phyloP scores from a whole-genome alignment of 2,329 filamentous ascomycete genomes.

The Cercospora berteroae region DNA sequence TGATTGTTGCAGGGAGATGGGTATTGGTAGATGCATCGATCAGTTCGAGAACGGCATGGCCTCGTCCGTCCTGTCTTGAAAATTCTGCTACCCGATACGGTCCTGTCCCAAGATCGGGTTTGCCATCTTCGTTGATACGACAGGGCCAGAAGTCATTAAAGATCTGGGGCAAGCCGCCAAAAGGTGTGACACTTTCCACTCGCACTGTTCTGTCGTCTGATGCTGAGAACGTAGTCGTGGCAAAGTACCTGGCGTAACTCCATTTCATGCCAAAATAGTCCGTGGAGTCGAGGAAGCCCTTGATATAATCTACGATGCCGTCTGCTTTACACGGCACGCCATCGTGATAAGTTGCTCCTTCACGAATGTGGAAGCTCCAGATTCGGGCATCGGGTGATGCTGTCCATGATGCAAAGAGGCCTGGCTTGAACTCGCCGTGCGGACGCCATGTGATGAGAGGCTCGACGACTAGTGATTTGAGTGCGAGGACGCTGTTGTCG shows the following conservation, averaged over 20 bases:
- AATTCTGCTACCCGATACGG: slow-evolving; percentile 12
- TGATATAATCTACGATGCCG: slow-evolving; percentile 7
- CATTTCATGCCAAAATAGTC: slow-evolving; percentile 20
- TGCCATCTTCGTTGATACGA: slow-evolving; percentile 7
- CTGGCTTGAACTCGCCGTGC: slow-evolving; percentile 10
- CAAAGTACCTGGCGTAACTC: slow-evolving; percentile 17
- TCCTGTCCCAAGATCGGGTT: slow-evolving; percentile 14
- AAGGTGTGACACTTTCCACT: slow-evolving; percentile 6
- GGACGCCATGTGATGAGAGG: slow-evolving; percentile 13
- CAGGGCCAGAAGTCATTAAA: slow-evolving; percentile 19
- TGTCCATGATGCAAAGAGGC: slow-evolving; percentile 12
- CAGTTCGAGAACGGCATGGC: slow-evolving; percentile 11
- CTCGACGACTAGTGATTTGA: slow-evolving; percentile 13
- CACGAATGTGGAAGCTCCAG: slow-evolving; percentile 14
- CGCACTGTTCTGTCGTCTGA: slow-evolving; percentile 7
- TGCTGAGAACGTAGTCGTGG: slow-evolving; percentile 7
- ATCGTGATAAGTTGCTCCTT: slow-evolving; percentile 8
- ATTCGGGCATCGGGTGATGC: slow-evolving; percentile 2
- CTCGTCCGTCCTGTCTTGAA: slow-evolving; percentile 10
- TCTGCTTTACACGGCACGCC: slow-evolving; percentile 10
- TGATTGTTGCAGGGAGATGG: slow-evolving; percentile 1
- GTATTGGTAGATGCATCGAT: background rate
- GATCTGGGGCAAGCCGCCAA: slow-evolving; percentile 9
- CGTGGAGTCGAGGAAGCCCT: slow-evolving; percentile 10
- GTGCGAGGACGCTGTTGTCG: slow-evolving; percentile 17